Evolutionary conservation across 2,329 filamentous ascomycete genomes (phyloP).

Genomic region (Colletotrichum tabaci): DNA sequence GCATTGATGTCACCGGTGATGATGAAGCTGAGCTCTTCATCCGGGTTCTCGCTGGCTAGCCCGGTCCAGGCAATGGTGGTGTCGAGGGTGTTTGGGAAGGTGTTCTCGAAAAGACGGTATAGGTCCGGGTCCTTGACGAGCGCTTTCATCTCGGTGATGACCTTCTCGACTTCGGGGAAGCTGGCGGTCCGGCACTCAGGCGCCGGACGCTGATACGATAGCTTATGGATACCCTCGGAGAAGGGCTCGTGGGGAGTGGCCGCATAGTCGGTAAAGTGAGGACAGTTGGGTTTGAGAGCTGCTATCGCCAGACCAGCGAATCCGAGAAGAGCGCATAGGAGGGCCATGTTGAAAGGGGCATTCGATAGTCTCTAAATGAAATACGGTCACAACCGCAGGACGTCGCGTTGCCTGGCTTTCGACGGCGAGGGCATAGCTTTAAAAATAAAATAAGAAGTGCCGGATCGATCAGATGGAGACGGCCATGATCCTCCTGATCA

Average conservation of each 20-base stretch:
- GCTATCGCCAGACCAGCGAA: conserved; percentile 40
- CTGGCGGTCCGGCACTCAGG: conserved; percentile 85
- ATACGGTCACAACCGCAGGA: conserved; percentile 18
- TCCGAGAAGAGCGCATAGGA: conserved; percentile 13
- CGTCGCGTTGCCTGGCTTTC: conserved; percentile 11
- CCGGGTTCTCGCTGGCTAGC: conserved; percentile 66
- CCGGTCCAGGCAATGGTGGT: conserved; percentile 81
- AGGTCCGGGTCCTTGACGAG: conserved; percentile 84
- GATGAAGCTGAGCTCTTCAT: conserved; percentile 77
- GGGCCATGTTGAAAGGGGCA: conserved; percentile 11
- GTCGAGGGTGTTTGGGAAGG: conserved; percentile 82
- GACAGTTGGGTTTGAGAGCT: conserved; percentile 50
- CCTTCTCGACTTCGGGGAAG: conserved; percentile 81
- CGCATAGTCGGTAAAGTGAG: conserved; percentile 54
- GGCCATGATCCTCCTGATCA: conserved; percentile 19
- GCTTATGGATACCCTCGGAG: conserved; percentile 81
- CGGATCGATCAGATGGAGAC: conserved; percentile 4
- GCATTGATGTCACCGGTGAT: conserved; percentile 93
- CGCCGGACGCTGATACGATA: conserved; percentile 86
- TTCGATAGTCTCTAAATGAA: not conserved
- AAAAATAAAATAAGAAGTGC: not conserved
- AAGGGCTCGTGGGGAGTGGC: conserved; percentile 73
- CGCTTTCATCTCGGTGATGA: conserved; percentile 78
- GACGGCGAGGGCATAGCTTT: conserved; percentile 25
- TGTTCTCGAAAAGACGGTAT: conserved; percentile 78